These are phyloP conservation scores for Calcarisporium arbuscula DNA, from an alignment of 2,329 filamentous ascomycete genomes.

Conservation along the genomic window DNA sequence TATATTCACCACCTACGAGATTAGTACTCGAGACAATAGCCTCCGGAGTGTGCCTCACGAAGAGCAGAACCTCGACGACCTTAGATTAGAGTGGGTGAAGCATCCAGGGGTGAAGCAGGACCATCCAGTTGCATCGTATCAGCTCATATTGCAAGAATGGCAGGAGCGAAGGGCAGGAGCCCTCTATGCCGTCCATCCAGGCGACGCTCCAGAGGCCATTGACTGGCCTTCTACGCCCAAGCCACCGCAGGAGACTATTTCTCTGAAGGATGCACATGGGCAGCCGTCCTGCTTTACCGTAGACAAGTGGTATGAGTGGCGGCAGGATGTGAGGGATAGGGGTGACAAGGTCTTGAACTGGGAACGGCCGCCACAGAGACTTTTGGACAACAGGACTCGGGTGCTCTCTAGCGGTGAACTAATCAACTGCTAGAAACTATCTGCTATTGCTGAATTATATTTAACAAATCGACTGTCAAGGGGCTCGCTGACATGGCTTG, in stretches of 20 bases:
- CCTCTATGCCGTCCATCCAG: slow-evolving; percentile 9
- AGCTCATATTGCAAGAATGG: slow-evolving; percentile 20
- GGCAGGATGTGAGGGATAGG: not conserved
- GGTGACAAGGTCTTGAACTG: not conserved
- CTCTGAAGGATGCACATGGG: not conserved
- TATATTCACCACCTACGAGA: slow-evolving; percentile 29
- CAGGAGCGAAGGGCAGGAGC: slow-evolving; percentile 9
- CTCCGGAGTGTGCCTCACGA: slow-evolving; percentile 16
- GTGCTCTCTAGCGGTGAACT: no score
- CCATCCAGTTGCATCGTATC: slow-evolving; percentile 21
- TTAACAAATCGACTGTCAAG: no score
- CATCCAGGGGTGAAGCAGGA: slow-evolving; percentile 26
- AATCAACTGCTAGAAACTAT: no score
- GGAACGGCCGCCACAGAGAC: not conserved
- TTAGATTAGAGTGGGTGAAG: slow-evolving; percentile 20
- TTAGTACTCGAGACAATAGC: slow-evolving; percentile 25
- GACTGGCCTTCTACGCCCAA: slow-evolving; percentile 15
- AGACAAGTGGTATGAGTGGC: no score
- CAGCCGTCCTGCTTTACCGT: not conserved
- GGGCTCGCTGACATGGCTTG: no score
- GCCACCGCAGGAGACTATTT: not conserved
- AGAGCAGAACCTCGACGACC: slow-evolving; percentile 17
- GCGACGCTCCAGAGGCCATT: slow-evolving; percentile 14
- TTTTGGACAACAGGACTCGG: not conserved
- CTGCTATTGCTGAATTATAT: no score